Percentiles rank a stretch among this genome's conserved stretches.
These are phyloP conservation scores for Hemisphaericaspora lyxosophila DNA, from an alignment of 1,139 yeast genomes.

Conservation along the genomic window DNA sequence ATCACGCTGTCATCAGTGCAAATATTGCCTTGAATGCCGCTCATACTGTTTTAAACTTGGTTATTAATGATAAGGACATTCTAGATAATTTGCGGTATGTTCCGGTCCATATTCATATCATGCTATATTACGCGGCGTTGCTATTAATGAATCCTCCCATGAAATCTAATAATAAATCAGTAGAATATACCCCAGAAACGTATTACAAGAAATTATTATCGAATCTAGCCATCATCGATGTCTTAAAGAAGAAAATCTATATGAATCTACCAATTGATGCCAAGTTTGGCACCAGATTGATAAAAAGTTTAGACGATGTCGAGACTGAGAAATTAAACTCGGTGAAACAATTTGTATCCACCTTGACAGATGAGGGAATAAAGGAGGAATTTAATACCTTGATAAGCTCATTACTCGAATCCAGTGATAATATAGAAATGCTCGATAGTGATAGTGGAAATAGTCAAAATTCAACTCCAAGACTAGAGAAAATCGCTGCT, in stretches of 20 bases:
- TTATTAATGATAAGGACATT: slow-evolving; percentile 60
- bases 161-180: slow-evolving; percentile 22
- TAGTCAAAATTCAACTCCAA: slow-evolving; percentile 32
- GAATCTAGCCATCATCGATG: slow-evolving; percentile 34
- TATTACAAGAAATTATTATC: slow-evolving; percentile 24
- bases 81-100: slow-evolving; percentile 58
- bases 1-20: slow-evolving; percentile 36
- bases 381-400: slow-evolving; percentile 9
- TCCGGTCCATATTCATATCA: slow-evolving; percentile 69
- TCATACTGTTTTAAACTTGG: slow-evolving; percentile 58
- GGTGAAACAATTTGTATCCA: slow-evolving; percentile 13
- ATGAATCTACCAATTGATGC: slow-evolving; percentile 55
- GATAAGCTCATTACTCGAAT: slow-evolving; percentile 10
- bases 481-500: slow-evolving; percentile 50
- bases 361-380: slow-evolving; percentile 8
- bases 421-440: slow-evolving; percentile 19
- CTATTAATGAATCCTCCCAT: slow-evolving; percentile 52
- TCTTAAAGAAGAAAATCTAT: slow-evolving; percentile 42
- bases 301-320: slow-evolving; percentile 44
- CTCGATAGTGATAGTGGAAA: slow-evolving; percentile 19
- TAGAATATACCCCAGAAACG: slow-evolving; percentile 17
- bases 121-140: slow-evolving; percentile 68
- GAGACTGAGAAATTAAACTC: slow-evolving; percentile 35
- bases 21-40: slow-evolving; percentile 65
- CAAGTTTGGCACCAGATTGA: slow-evolving; percentile 50